Conservation (phyloP, 139 green algal genomes). For the Chlorella sp. region DNA sequence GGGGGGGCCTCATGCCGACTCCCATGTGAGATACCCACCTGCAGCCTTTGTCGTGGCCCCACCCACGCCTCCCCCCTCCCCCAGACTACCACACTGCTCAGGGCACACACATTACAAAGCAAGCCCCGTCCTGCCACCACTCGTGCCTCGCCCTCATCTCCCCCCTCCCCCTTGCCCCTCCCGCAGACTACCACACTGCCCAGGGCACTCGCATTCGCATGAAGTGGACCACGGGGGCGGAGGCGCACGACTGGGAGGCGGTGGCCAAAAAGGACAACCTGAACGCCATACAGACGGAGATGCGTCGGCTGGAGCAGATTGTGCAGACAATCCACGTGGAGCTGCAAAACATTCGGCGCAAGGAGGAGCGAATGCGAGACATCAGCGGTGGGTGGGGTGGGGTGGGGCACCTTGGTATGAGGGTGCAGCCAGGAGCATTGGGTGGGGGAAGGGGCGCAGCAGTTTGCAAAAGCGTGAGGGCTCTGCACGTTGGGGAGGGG, state of each 20-base stretch:
- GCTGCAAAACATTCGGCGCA: conserved; percentile 79
- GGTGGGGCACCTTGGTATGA: too few relatives aligned
- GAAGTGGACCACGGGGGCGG: conserved; percentile 89
- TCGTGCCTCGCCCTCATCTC: neutral
- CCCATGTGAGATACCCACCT: too few relatives aligned
- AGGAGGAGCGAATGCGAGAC: conserved; percentile 90
- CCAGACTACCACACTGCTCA: conserved; percentile 70
- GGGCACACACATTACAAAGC: conserved; percentile 61
- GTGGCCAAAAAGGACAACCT: conserved; percentile 97
- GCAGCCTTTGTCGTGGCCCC: too few relatives aligned
- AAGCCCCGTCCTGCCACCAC: neutral
- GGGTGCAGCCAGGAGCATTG: neutral
- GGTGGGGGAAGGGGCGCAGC: neutral
- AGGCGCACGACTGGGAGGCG: conserved; percentile 85
- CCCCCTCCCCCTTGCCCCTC: neutral
- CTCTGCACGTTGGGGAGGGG: too few relatives aligned
- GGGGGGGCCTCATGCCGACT: too few relatives aligned
- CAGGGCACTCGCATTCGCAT: conserved; percentile 74
- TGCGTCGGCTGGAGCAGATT: conserved; percentile 70
- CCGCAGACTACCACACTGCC: conserved; percentile 69
- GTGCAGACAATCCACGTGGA: conserved; percentile 83
- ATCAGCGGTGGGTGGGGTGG: conserved; percentile 76
- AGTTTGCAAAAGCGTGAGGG: too few relatives aligned
- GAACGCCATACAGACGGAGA: conserved; percentile 82
- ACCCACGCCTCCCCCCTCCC: neutral